phyloP scores from a whole-genome alignment of 2,329 filamentous ascomycete species.

The Monosporascus sp. region DNA sequence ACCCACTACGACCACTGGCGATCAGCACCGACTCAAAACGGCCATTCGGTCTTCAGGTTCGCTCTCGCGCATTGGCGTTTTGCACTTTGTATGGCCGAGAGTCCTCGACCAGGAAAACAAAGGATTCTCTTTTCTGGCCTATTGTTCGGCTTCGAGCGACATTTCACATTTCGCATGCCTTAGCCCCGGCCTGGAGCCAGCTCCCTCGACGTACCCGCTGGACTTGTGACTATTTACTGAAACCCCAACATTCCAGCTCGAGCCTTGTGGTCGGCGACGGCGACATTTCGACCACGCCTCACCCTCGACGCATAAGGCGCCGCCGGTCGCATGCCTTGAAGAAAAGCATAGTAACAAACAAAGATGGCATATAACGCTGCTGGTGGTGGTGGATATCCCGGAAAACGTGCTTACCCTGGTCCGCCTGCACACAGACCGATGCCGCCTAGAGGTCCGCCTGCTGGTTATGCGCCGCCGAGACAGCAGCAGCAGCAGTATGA shows the following conservation, averaged over 20 bases:
- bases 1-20: not conserved
- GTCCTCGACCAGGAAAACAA: not conserved
- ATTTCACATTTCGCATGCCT: too few species aligned
- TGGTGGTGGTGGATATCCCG: not conserved
- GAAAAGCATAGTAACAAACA: too few species aligned
- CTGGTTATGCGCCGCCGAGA: slow-evolving; percentile 2
- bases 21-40: not conserved
- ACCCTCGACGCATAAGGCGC: not conserved
- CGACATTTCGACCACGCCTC: not conserved
- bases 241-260: too few species aligned
- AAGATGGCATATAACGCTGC: not conserved
- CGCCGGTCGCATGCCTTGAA: not conserved
- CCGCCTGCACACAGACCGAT: slow-evolving; percentile 1
- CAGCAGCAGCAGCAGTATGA: slow-evolving; percentile 34
- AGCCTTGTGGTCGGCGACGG: too few species aligned
- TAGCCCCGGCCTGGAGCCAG: too few species aligned
- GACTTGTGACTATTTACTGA: too few species aligned
- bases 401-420: not conserved
- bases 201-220: too few species aligned
- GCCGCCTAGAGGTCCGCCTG: slow-evolving; percentile 12
- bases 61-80: too few species aligned
- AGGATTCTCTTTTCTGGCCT: too few species aligned
- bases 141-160: too few species aligned
- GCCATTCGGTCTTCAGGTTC: too few species aligned
- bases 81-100: not conserved